Percentiles rank a stretch among this genome's conserved stretches.
These are phyloP conservation scores for Trifolium pratense DNA, from an alignment of 306 rosid species.

Conservation along the genomic window DNA sequence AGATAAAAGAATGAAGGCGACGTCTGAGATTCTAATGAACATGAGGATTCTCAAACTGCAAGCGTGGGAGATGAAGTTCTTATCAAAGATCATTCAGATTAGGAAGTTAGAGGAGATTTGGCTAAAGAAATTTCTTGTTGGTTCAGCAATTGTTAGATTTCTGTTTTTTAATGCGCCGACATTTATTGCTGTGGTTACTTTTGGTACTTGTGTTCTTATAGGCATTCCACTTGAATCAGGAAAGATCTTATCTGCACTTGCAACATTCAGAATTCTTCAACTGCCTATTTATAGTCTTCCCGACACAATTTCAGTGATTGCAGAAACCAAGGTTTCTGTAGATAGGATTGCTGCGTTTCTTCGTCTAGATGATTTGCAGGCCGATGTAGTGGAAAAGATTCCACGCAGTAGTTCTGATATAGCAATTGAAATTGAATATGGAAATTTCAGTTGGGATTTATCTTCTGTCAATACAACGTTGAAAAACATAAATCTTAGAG, in stretches of 20 bases:
- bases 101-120: conserved; percentile 69
- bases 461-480: conserved; percentile 57
- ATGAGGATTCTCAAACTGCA: conserved; percentile 90
- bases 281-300: conserved; percentile 73
- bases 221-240: conserved; percentile 91
- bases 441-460: conserved; percentile 83
- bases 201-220: conserved; percentile 69
- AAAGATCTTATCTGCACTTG: conserved; percentile 87
- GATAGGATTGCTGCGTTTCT: conserved; percentile 79
- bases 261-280: conserved; percentile 84
- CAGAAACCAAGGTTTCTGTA: conserved; percentile 82
- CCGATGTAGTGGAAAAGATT: conserved; percentile 63
- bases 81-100: conserved; percentile 61
- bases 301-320: conserved; percentile 70
- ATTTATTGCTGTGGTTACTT: conserved; percentile 74
- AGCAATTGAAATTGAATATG: conserved; percentile 66
- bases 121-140: conserved; percentile 62
- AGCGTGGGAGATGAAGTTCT: conserved; percentile 93
- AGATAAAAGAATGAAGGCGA: conserved; percentile 83
- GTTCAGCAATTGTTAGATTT: conserved; percentile 53
- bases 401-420: conserved; percentile 66
- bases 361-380: conserved; percentile 67
- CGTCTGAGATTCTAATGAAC: conserved; percentile 75
- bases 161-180: conserved; percentile 77
- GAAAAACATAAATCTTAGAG: conserved; percentile 57